These are phyloP conservation scores for Posidonia australis DNA, from an alignment of 106 monocot genomes.

Conservation along the genomic window DNA sequence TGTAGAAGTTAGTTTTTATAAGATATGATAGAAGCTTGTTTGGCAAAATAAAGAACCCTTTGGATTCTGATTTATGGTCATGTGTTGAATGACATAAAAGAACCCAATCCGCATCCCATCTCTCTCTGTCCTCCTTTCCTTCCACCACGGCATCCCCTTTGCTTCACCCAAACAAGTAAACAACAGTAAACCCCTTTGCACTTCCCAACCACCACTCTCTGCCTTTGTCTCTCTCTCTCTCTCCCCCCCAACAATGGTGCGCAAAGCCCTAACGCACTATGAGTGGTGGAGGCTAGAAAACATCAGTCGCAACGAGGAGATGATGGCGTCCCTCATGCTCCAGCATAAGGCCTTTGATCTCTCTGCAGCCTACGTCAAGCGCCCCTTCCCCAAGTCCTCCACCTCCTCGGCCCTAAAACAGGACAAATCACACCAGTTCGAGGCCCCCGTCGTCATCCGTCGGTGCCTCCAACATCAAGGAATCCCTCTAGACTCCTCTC, in stretches of 20 bases:
- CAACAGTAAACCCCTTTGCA: not conserved
- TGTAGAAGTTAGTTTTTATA: too few species aligned
- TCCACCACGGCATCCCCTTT: too few species aligned
- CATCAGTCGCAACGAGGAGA: slow-evolving; percentile 67
- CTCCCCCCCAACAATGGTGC: not conserved
- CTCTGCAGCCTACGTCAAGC: slow-evolving; percentile 10
- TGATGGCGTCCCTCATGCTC: slow-evolving; percentile 54
- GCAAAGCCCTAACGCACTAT: slow-evolving; percentile 42
- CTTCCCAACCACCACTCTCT: not conserved
- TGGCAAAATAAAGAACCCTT: too few species aligned
- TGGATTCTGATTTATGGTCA: too few species aligned
- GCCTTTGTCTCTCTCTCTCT: too few species aligned
- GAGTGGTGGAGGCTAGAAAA: slow-evolving; percentile 71
- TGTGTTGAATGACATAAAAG: too few species aligned
- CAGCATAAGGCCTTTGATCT: slow-evolving; percentile 46
- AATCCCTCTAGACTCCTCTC: slow-evolving; percentile 27
- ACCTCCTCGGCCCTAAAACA: not conserved
- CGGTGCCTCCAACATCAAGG: slow-evolving; percentile 59
- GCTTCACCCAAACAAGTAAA: too few species aligned
- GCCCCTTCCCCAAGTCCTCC: not conserved
- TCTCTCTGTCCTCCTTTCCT: too few species aligned
- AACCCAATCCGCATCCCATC: too few species aligned
- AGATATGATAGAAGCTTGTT: too few species aligned
- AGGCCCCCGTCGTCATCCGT: slow-evolving; percentile 28
- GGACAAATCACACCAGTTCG: not conserved